These are phyloP conservation scores for Vitis rupestris DNA, from an alignment of 164 flowering plant species.

Conservation along the genomic window DNA sequence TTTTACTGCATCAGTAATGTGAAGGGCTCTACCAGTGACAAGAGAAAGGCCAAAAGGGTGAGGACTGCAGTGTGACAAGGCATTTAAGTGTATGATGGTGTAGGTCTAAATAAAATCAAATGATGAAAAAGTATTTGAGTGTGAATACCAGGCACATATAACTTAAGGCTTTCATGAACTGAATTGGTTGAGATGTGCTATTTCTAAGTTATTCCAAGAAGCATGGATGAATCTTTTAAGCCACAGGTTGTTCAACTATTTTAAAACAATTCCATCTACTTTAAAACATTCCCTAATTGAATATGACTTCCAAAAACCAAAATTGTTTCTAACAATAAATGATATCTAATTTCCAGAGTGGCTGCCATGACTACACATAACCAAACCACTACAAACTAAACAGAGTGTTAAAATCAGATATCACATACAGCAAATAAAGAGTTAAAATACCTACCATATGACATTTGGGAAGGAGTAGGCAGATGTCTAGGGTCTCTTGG, in stretches of 20 bases:
- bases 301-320: neutral
- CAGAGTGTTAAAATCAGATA: neutral
- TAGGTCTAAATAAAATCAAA: too few species aligned
- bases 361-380: neutral
- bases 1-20: too few species aligned
- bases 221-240: neutral
- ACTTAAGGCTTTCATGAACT: too few species aligned
- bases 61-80: neutral
- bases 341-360: neutral
- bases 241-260: neutral
- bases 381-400: neutral
- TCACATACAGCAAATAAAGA: neutral
- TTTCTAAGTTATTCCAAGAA: neutral
- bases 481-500: constrained; percentile 16
- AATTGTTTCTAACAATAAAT: neutral
- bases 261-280: neutral
- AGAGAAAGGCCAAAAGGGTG: neutral
- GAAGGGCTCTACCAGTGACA: neutral
- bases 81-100: too few species aligned
- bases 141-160: too few species aligned
- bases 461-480: constrained; percentile 9
- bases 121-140: too few species aligned
- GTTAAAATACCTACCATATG: constrained; percentile 19
- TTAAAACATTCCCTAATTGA: neutral
- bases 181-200: neutral